These are phyloP conservation scores for Pterocarpus macrocarpus DNA, from an alignment of 306 rosid genomes.

Conservation along the genomic window DNA sequence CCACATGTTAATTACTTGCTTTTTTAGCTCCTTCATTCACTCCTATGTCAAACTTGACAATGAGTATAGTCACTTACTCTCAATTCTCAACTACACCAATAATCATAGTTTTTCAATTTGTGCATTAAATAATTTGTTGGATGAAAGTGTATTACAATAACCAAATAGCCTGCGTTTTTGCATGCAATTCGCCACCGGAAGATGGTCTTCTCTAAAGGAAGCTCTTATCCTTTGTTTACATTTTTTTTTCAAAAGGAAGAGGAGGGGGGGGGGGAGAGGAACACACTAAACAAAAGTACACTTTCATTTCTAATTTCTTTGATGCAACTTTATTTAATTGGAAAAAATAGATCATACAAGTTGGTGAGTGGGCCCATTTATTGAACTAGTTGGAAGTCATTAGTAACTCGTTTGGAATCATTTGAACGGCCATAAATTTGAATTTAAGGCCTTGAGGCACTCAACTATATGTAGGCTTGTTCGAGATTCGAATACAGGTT, in stretches of 20 bases:
- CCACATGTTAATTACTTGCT: background rate
- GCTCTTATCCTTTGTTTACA: too few relatives aligned
- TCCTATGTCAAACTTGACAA: too few relatives aligned
- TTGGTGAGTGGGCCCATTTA: background rate
- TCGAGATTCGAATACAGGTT: background rate
- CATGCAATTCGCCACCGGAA: too few relatives aligned
- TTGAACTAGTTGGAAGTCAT: background rate
- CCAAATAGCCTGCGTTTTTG: too few relatives aligned
- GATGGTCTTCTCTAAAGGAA: too few relatives aligned
- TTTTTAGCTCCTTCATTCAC: background rate
- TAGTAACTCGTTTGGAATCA: background rate
- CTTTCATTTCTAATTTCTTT: too few relatives aligned
- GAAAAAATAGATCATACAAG: background rate
- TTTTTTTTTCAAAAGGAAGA: too few relatives aligned
- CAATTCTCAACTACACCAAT: background rate
- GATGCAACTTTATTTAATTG: too few relatives aligned
- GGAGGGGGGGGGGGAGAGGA: too few relatives aligned
- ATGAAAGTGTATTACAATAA: background rate
- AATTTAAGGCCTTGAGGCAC: background rate
- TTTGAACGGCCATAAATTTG: conserved; percentile 1
- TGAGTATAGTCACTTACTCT: too few relatives aligned
- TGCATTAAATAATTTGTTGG: background rate
- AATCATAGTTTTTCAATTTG: background rate
- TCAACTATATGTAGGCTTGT: background rate
- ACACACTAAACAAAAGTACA: too few relatives aligned